phyloP scores from a whole-genome alignment of 2,329 filamentous ascomycete species.

The Phaeophleospora eucalypticola region DNA sequence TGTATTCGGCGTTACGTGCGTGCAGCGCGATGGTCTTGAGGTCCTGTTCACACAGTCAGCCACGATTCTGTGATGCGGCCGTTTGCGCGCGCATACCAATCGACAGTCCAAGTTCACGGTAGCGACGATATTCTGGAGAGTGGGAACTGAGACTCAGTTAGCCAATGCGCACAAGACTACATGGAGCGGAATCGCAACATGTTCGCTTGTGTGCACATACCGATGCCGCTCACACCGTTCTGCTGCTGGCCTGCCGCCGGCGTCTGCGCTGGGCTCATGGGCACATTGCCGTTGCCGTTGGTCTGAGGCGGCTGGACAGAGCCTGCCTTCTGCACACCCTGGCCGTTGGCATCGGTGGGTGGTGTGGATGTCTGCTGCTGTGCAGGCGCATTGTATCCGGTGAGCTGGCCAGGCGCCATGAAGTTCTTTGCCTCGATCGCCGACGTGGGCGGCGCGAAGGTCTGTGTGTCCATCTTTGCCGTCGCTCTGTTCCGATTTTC shows the following conservation, averaged over 20 bases:
- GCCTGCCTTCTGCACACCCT: slow-evolving; percentile 44
- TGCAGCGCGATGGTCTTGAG: slow-evolving; percentile 98
- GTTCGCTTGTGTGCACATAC: slow-evolving; percentile 2
- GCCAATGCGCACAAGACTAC: background rate
- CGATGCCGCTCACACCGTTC: slow-evolving; percentile 35
- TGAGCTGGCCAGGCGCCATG: slow-evolving; percentile 85
- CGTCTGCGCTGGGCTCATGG: slow-evolving; percentile 86
- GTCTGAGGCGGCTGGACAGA: slow-evolving; percentile 13
- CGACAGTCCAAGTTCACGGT: slow-evolving; percentile 97
- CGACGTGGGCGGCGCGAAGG: slow-evolving; percentile 82
- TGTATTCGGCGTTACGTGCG: slow-evolving; percentile 97
- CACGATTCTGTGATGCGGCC: background rate
- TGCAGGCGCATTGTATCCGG: slow-evolving; percentile 65
- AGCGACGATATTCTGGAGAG: slow-evolving; percentile 53
- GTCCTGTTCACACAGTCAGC: slow-evolving; percentile 55
- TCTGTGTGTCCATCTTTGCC: slow-evolving; percentile 65
- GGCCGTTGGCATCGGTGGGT: slow-evolving; percentile 59
- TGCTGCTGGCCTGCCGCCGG: slow-evolving; percentile 67
- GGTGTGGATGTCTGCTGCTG: slow-evolving; percentile 71
- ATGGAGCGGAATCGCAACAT: background rate
- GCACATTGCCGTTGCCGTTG: slow-evolving; percentile 43
- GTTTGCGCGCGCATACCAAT: slow-evolving; percentile 6
- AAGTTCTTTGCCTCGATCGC: slow-evolving; percentile 94
- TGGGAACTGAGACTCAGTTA: slow-evolving; percentile 7
- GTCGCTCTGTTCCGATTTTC: background rate